Evolutionary conservation across 2,329 filamentous ascomycete species (phyloP), one percentile per base, ranked within the genome.

Genomic region (Claviceps monticola): DNA sequence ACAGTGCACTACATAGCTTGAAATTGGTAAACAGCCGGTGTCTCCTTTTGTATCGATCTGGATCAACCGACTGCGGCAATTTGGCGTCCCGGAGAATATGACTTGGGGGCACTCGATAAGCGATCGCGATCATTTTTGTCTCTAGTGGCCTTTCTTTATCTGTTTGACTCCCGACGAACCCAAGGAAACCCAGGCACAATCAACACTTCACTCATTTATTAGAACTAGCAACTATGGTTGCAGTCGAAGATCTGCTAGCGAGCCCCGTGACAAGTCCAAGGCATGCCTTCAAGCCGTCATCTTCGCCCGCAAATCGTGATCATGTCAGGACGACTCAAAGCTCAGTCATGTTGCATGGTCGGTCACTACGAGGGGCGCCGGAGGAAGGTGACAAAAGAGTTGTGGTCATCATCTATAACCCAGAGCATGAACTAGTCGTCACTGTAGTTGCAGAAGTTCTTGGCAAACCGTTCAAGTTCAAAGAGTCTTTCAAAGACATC

Each of bases 371-470:
- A 53, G 73, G 70, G 49, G 70, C 71, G 4, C 68, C 76, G 7
- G 69, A 71, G 54, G 67, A 64, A 39, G 80, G 79, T 26, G 79
- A 83, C 58, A 71, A 71, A 8, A 73, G 80, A 51, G 80, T 76
- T 48, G 78, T 80, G 29, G 76, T 81, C 37, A 80, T 93, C 54
- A 67, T 91, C 17, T 88, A 84, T 64, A 81, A 83, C 11, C 72
- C 73, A 21, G 83, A 79, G 17, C 85, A 91, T 64, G 83, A 90
- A 54, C 75, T 77, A 42, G 86, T 93, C 56, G 80, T 90, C 29
- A 78, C 79, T 21, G 71, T 86, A 37, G 85, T 90, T 58, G 86
- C 87, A 26, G 85, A 91, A 60, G 83, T 91, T 7, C 69, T 93
- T 43, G 87, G 88, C 14, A 87, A 89, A 63, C 78, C 83, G 19